A percentile compares a stretch with the other conserved stretches of the same genome.
phyloP scores from a whole-genome alignment of 2,329 filamentous ascomycete species.

The Zalaria obscura region DNA sequence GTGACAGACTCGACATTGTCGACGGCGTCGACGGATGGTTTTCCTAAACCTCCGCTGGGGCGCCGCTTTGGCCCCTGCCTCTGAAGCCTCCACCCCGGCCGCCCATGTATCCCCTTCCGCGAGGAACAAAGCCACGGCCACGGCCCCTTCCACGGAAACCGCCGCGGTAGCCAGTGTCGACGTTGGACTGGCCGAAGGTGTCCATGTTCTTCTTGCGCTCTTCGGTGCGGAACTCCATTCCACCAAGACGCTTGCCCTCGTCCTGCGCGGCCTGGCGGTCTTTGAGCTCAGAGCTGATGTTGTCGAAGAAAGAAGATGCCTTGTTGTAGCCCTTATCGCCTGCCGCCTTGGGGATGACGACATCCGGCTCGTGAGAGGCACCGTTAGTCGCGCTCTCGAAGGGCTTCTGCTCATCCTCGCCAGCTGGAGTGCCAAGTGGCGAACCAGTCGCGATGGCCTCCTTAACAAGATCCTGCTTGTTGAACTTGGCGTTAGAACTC shows the following conservation, averaged over 20 bases:
- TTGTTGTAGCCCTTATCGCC: slow-evolving; percentile 86
- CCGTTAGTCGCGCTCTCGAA: slow-evolving; percentile 20
- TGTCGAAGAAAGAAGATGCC: slow-evolving; percentile 86
- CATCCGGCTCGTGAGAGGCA: slow-evolving; percentile 21
- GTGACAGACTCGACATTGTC: too few relatives aligned
- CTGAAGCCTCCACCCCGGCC: background rate
- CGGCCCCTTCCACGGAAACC: slow-evolving; percentile 62
- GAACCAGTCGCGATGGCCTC: slow-evolving; percentile 72
- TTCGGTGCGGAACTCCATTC: slow-evolving; percentile 78
- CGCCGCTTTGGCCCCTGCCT: too few relatives aligned
- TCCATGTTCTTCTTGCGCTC: slow-evolving; percentile 95
- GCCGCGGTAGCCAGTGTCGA: slow-evolving; percentile 60
- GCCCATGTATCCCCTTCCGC: background rate
- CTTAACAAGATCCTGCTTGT: slow-evolving; percentile 75
- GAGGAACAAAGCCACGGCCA: slow-evolving; percentile 15
- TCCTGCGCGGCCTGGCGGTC: slow-evolving; percentile 62
- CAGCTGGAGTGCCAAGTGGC: slow-evolving; percentile 40
- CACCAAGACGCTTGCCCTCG: slow-evolving; percentile 45
- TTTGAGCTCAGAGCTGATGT: slow-evolving; percentile 87
- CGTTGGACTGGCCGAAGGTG: slow-evolving; percentile 92
- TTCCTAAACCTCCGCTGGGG: too few relatives aligned
- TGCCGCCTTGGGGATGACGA: slow-evolving; percentile 27
- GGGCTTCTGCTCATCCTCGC: slow-evolving; percentile 23
- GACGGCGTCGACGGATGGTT: too few relatives aligned
- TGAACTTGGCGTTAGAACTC: slow-evolving; percentile 74